phyloP scores from a whole-genome alignment of 768 basidiomycete genomes.

The Mycena capillaripes region DNA sequence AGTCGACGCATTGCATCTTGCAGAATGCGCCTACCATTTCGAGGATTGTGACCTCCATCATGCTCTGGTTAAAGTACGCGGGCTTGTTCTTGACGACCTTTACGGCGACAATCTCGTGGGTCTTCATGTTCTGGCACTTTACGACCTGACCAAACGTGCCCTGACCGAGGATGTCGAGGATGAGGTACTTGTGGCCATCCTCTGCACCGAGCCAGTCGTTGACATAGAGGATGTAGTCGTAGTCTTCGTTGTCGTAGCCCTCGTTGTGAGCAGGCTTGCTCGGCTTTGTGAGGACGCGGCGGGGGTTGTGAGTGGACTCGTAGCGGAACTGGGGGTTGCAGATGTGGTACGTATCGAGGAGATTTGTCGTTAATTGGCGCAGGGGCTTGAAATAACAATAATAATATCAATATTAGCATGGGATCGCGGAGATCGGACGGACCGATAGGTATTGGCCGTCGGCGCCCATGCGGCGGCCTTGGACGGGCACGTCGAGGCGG shows the following conservation, averaged over 20 bases:
- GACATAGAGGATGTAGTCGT: slow-evolving; percentile 99
- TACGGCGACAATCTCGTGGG: slow-evolving; percentile 97
- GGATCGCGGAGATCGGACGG: slow-evolving; percentile 49
- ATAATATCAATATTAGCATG: slow-evolving; percentile 12
- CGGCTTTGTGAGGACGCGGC: slow-evolving; percentile 97
- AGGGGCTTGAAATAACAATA: slow-evolving; percentile 57
- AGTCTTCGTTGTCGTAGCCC: slow-evolving; percentile 98
- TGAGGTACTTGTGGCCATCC: slow-evolving; percentile 97
- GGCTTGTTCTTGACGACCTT: slow-evolving; percentile 99
- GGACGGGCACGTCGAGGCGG: slow-evolving; percentile 70
- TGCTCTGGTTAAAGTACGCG: slow-evolving; percentile 99
- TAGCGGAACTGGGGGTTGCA: slow-evolving; percentile 97
- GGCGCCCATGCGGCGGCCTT: slow-evolving; percentile 82
- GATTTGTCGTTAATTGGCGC: slow-evolving; percentile 83
- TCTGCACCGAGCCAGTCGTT: slow-evolving; percentile 97
- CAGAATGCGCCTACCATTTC: slow-evolving; percentile 81
- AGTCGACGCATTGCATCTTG: not conserved
- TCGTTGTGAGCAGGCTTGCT: slow-evolving; percentile 97
- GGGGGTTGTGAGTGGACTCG: slow-evolving; percentile 94
- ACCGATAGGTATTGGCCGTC: slow-evolving; percentile 87
- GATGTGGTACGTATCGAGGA: slow-evolving; percentile 92
- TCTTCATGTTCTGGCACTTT: slow-evolving; percentile 99
- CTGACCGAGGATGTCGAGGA: slow-evolving; percentile 97
- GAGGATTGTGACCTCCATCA: slow-evolving; percentile 99
- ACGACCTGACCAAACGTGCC: slow-evolving; percentile 99